These are phyloP conservation scores for Solanum piurae DNA, from an alignment of 257 asterid genomes.

Conservation along the genomic window DNA sequence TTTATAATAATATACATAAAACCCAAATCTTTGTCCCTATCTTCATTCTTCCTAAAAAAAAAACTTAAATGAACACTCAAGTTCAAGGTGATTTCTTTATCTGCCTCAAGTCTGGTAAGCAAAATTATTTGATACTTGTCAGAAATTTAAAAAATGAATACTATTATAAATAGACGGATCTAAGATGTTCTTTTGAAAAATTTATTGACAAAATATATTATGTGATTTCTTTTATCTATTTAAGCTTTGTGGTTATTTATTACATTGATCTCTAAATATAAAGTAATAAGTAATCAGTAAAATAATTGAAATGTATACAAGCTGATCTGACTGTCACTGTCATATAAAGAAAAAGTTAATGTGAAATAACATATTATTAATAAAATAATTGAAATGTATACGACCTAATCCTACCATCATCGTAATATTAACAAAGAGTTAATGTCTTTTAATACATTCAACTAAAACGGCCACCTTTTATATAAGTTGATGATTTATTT, in stretches of 20 bases:
- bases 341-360: background rate
- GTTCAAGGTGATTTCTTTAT: background rate
- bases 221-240: background rate
- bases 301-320: background rate
- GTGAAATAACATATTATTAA: rapidly evolving
- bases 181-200: background rate
- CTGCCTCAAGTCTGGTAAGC: rapidly evolving
- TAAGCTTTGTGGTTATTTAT: rapidly evolving
- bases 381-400: background rate
- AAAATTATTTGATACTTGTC: background rate
- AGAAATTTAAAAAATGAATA: background rate
- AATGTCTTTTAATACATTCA: background rate
- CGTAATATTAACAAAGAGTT: background rate
- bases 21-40: background rate
- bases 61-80: background rate
- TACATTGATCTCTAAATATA: background rate
- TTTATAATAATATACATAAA: background rate
- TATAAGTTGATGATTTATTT: background rate
- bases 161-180: background rate
- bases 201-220: background rate
- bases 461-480: background rate
- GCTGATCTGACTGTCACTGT: rapidly evolving
- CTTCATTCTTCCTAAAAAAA: background rate
- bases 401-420: rapidly evolving
- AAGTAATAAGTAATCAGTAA: background rate